Base-by-base conservation (phyloP, 1,284 basidiomycete species). In the Trametes polyzona region DNA sequence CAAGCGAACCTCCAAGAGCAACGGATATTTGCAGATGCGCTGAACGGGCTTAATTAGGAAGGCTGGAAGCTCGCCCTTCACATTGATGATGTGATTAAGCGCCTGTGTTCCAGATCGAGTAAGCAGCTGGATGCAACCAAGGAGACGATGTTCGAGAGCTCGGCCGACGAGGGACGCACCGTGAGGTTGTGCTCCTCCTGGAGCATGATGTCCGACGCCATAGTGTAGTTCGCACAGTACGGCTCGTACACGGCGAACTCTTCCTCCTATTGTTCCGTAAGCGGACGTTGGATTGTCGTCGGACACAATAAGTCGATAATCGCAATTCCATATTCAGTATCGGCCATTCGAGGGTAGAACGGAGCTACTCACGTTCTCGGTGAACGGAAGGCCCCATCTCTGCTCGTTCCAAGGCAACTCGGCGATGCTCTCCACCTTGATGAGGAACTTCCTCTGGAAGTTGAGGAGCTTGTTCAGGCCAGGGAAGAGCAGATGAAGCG, bases 401-500 rank as follows among this genome's bases (percentile, higher is more conserved):
- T 92, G 95, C 65, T 95, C 92, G 64, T 85, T 86, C 94, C 93
- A 90, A 64, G 91, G 80, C 59, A 84, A 73, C 77, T 95, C 87
- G 52, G 90, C 87, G 32, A 87, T 93, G 57, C 90, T 89, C 74
- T 98, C 95, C 32, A 99, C 81, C 58, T 90, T 92, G 74, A 98
- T 98, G 57, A 98, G 85, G 76, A 99, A 98, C 72, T 93, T 90
- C 63, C 97, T 87, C 71, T 98, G 96, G 68, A 99, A 97, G 73
- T 99, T 98, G 65, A 98, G 84, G 21, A 99, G 85, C 71, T 95
- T 92, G 79, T 96, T 93, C 60, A 99, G 82, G 73, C 95, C 95
- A 9, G 96, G 94, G 75, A 99, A 99, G 58, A 99, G 88, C 58
- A 91, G 83, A 76, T 98, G 95, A 52, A 98, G 92, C 40, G 95